Evolutionary conservation across 306 rosid species (phyloP).

Genomic region (Quercus bicolor): DNA sequence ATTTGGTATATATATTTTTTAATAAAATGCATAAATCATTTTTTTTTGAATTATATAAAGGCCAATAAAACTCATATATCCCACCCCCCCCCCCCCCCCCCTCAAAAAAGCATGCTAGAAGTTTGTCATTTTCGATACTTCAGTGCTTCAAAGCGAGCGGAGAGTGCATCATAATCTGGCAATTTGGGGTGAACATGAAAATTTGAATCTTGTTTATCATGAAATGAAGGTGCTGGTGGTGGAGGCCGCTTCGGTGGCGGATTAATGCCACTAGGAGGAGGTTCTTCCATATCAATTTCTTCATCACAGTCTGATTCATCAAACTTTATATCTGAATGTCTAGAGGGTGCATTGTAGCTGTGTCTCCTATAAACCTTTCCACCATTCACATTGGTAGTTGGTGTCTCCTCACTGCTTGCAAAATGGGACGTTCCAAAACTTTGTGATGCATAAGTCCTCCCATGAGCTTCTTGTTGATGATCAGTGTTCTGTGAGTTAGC

Average conservation of each 20-base stretch:
- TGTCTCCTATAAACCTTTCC: slow-evolving; percentile 55
- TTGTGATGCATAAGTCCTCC: slow-evolving; percentile 31
- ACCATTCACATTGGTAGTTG: slow-evolving; percentile 16
- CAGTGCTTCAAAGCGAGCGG: slow-evolving; percentile 89
- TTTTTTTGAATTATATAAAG: slow-evolving; percentile 14
- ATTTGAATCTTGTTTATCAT: slow-evolving; percentile 29
- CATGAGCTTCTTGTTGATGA: slow-evolving; percentile 30
- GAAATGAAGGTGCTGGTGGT: slow-evolving; percentile 51
- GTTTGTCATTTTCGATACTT: slow-evolving; percentile 57
- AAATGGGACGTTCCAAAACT: slow-evolving; percentile 50
- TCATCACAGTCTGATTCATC: slow-evolving; percentile 86
- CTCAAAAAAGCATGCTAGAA: not conserved
- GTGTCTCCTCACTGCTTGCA: slow-evolving; percentile 28
- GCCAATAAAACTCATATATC: not conserved
- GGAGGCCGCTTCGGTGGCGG: slow-evolving; percentile 55
- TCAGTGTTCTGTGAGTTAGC: slow-evolving; percentile 22
- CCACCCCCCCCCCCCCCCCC: not conserved
- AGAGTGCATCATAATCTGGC: slow-evolving; percentile 79
- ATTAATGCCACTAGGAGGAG: slow-evolving; percentile 25
- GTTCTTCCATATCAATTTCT: slow-evolving; percentile 52
- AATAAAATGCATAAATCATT: slow-evolving; percentile 12
- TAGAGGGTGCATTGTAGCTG: slow-evolving; percentile 60
- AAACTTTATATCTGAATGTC: slow-evolving; percentile 60
- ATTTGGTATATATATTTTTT: slow-evolving; percentile 17
- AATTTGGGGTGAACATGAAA: slow-evolving; percentile 71